These are phyloP conservation scores for Eremothecium coryli DNA, from an alignment of 1,139 yeast species.

Conservation along the genomic window DNA sequence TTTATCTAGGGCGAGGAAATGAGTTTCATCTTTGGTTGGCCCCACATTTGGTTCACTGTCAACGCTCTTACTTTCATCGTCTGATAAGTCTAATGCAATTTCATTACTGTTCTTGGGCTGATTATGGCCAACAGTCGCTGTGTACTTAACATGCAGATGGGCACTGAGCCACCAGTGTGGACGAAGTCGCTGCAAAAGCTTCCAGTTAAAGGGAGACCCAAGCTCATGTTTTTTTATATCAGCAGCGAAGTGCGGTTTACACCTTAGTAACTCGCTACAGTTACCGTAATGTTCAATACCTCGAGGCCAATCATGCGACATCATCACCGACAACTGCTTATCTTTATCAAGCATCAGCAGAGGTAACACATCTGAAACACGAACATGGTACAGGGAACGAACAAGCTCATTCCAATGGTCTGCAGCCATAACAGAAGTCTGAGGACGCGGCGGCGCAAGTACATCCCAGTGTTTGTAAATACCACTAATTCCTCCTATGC, in stretches of 20 bases:
- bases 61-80: slow-evolving; percentile 8
- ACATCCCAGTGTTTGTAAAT: slow-evolving; percentile 53
- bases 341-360: slow-evolving; percentile 34
- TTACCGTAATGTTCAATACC: slow-evolving; percentile 66
- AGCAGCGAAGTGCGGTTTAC: slow-evolving; percentile 56
- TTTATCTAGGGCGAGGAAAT: slow-evolving; percentile 77
- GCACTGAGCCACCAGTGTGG: slow-evolving; percentile 84
- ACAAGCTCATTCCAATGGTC: slow-evolving; percentile 38
- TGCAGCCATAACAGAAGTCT: slow-evolving; percentile 23
- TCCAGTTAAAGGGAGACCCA: slow-evolving; percentile 70
- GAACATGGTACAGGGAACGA: slow-evolving; percentile 64
- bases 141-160: slow-evolving; percentile 72
- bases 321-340: slow-evolving; percentile 33
- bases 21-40: too few relatives aligned
- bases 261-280: slow-evolving; percentile 36
- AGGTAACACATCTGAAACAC: slow-evolving; percentile 55
- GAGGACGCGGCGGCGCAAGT: slow-evolving; percentile 25
- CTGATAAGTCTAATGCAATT: slow-evolving; percentile 34
- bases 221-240: slow-evolving; percentile 54
- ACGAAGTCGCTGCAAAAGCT: slow-evolving; percentile 42
- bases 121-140: slow-evolving; percentile 42
- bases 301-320: slow-evolving; percentile 95
- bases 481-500: slow-evolving; percentile 80
- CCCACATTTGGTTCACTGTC: too few relatives aligned
- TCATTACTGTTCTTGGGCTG: slow-evolving; percentile 32